Evolutionary conservation across 352 stramenopile species (phyloP).

Genomic region (Albugo candida): DNA sequence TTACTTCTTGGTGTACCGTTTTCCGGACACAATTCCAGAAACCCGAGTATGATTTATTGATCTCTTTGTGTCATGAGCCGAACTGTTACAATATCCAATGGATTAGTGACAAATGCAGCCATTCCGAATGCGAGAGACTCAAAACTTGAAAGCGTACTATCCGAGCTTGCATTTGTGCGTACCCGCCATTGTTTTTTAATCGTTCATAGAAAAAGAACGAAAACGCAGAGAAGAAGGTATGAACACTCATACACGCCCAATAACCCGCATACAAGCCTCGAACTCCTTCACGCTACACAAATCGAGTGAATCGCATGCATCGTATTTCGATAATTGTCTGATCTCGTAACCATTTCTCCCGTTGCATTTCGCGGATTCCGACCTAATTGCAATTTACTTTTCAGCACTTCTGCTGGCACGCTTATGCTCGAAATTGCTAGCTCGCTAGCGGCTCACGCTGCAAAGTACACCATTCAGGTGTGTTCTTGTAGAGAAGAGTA

Average conservation of each 20-base stretch:
- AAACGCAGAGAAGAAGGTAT: slow-evolving; percentile 65
- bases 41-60: slow-evolving; percentile 33
- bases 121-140: slow-evolving; percentile 38
- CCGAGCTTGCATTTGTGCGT: background rate
- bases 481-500: slow-evolving; percentile 17
- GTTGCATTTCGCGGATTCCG: slow-evolving; percentile 47
- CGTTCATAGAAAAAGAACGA: slow-evolving; percentile 75
- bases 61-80: slow-evolving; percentile 70
- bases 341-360: slow-evolving; percentile 42
- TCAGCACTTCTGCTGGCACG: slow-evolving; percentile 67
- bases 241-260: slow-evolving; percentile 52
- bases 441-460: slow-evolving; percentile 40
- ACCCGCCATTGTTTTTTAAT: slow-evolving; percentile 23
- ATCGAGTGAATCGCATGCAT: slow-evolving; percentile 41
- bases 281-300: slow-evolving; percentile 33
- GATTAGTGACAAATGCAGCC: slow-evolving; percentile 58
- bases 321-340: slow-evolving; percentile 47
- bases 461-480: slow-evolving; percentile 39
- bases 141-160: slow-evolving; percentile 14
- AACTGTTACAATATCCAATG: slow-evolving; percentile 58
- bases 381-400: slow-evolving; percentile 51
- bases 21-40: slow-evolving; percentile 35
- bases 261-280: slow-evolving; percentile 51
- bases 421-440: slow-evolving; percentile 43
- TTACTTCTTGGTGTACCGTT: slow-evolving; percentile 32